Evolutionary conservation across 1,284 basidiomycete species (phyloP), one percentile per base, ranked within the genome.

Genomic region (Melampsora americana): DNA sequence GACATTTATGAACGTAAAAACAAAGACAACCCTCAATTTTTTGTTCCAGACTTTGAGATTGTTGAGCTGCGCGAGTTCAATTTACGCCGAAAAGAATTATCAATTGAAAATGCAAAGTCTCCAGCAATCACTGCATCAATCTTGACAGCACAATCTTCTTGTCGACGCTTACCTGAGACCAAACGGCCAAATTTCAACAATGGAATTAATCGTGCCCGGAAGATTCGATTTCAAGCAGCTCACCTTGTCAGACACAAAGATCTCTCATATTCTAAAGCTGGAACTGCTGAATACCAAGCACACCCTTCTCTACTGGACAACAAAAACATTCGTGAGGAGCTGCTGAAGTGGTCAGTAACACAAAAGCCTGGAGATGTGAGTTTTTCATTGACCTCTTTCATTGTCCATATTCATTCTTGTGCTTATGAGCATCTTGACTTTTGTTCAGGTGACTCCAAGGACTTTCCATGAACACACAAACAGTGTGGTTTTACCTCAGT

Each of bases 361-460:
- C 69, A 71, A 32, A 62, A 62, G 32, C 44, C 60, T 50, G 69
- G 61, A 64, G 69, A 44, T 2, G 69, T 71, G 20, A 71, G 60
- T 39, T 35, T 35, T 35, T 35, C 35, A 9, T n/a, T n/a, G 35
- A 23, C 30, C n/a, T 71, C 30, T 46, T 28, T 12, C 18, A 12
- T 44, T 42, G 32, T 7, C 5, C 3, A 32, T 20, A 5, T 48
- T 28, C 39, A 35, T 35, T 26, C 18, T 62, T 46, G 20, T 7
- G 26, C 14, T n/a, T n/a, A n/a, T n/a, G n/a, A n/a, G 5, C 44
- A 26, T 50, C 32, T 20, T 35, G 3, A 4, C 35, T 35, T 35
- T 9, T 35, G 9, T 44, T 20, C 4, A 71, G 69, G 69, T 71
- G 2, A 71, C 42, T n/a, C 69, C 60, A 46, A 50, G 50, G 23